Conservation (phyloP, 2,329 filamentous ascomycete species). For the Pseudogymnoascus sp. region DNA sequence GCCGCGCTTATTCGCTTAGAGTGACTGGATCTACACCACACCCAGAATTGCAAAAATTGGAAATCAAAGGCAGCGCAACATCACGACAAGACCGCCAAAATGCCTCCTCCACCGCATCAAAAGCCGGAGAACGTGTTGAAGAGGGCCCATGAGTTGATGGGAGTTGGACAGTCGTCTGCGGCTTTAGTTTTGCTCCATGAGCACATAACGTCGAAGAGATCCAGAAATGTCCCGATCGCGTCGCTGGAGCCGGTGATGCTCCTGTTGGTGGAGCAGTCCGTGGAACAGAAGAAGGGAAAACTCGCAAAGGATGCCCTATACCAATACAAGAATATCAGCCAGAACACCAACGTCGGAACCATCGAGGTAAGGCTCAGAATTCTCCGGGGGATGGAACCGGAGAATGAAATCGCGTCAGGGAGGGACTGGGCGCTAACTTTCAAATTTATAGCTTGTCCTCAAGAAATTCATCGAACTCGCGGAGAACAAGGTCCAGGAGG, state of each 20-base stretch:
- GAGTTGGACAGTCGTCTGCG: constrained; percentile 85
- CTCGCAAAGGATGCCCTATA: constrained; percentile 97
- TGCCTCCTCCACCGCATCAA: constrained; percentile 87
- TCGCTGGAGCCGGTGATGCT: constrained; percentile 98
- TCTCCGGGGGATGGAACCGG: background rate
- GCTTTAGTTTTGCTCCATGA: constrained; percentile 94
- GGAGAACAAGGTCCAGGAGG: constrained; percentile 90
- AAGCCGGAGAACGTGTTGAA: constrained; percentile 99
- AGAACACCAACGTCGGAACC: constrained; percentile 96
- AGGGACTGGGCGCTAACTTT: constrained; percentile 12
- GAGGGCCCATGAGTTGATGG: constrained; percentile 97
- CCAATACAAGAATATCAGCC: constrained; percentile 99
- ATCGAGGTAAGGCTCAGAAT: constrained; percentile 62
- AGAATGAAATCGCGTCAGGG: background rate
- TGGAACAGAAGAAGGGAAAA: constrained; percentile 97
- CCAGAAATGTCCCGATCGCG: constrained; percentile 91
- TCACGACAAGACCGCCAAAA: background rate
- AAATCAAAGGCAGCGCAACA: no score
- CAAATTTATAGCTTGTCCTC: constrained; percentile 61
- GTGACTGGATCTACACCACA: no score
- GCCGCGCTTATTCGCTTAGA: no score
- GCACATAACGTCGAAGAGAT: constrained; percentile 97
- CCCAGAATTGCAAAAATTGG: no score
- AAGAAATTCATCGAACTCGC: constrained; percentile 98
- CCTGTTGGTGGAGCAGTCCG: constrained; percentile 90